A percentile compares a stretch with the other conserved stretches of the same genome.
Conservation (phyloP, 805 yeast genomes). For the Candida pseudofarinosa region DNA sequence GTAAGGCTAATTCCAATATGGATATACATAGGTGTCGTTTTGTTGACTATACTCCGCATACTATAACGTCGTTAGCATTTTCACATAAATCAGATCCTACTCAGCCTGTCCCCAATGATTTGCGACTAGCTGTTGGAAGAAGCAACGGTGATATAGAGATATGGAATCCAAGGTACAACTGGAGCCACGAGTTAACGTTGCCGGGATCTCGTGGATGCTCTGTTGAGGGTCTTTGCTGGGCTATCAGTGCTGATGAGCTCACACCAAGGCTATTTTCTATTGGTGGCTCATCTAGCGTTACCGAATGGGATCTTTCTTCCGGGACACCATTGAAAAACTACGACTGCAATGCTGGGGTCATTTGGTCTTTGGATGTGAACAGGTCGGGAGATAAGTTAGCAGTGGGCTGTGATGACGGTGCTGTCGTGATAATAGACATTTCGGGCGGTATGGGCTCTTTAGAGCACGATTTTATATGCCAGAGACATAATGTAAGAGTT, state of each 20-base stretch:
- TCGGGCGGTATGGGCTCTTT: constrained; percentile 81
- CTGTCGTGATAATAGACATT: constrained; percentile 79
- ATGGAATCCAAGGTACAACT: constrained; percentile 82
- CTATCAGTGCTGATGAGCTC: constrained; percentile 41
- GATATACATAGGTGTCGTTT: constrained; percentile 88
- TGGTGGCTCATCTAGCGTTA: constrained; percentile 86
- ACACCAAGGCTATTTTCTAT: constrained; percentile 77
- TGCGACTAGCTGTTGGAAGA: constrained; percentile 87
- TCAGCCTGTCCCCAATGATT: constrained; percentile 38
- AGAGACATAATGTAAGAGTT: constrained; percentile 80
- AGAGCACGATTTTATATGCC: constrained; percentile 71
- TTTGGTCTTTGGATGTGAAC: constrained; percentile 81
- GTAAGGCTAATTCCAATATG: constrained; percentile 30
- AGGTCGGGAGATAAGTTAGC: constrained; percentile 62
- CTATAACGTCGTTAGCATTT: constrained; percentile 77
- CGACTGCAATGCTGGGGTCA: constrained; percentile 89
- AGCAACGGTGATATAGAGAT: constrained; percentile 93
- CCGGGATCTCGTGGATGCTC: constrained; percentile 81
- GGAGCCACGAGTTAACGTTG: constrained; percentile 72
- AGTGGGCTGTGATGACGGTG: constrained; percentile 94
- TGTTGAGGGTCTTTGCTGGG: constrained; percentile 88
- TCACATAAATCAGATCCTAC: constrained; percentile 53
- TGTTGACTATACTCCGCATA: constrained; percentile 82
- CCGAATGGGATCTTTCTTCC: constrained; percentile 85
- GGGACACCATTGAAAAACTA: constrained; percentile 70